phyloP scores from a whole-genome alignment of 2,329 filamentous ascomycete genomes.

The Zopfia rhizophila region DNA sequence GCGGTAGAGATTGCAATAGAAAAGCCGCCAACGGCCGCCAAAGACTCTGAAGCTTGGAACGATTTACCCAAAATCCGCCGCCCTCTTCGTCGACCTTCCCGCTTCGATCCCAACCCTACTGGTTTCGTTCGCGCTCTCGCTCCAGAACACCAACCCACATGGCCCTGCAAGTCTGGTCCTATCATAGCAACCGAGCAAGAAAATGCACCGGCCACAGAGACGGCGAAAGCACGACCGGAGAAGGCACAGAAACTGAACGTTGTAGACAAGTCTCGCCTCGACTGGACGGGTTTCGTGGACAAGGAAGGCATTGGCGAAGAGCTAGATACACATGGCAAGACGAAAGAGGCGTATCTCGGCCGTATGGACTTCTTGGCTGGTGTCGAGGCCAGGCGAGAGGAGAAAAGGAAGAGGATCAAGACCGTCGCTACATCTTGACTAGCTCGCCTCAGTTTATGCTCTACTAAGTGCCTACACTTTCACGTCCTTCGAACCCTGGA shows the following conservation, averaged over 20 bases:
- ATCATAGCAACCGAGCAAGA: slow-evolving; percentile 18
- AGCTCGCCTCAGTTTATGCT: no score
- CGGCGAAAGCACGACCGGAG: slow-evolving; percentile 34
- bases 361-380: slow-evolving; percentile 71
- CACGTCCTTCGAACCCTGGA: no score
- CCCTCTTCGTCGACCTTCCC: slow-evolving; percentile 55
- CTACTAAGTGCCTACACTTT: no score
- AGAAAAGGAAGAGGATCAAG: slow-evolving; percentile 64
- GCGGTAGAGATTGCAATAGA: slow-evolving; percentile 21
- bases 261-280: slow-evolving; percentile 72
- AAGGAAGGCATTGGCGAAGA: slow-evolving; percentile 70
- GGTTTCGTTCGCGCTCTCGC: slow-evolving; percentile 58
- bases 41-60: slow-evolving; percentile 10
- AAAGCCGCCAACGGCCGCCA: neutral
- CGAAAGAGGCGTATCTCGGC: slow-evolving; percentile 69
- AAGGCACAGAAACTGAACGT: slow-evolving; percentile 71
- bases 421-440: slow-evolving; percentile 21
- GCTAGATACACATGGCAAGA: slow-evolving; percentile 69
- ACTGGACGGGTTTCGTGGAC: slow-evolving; percentile 73
- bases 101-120: slow-evolving; percentile 63
- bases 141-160: slow-evolving; percentile 55
- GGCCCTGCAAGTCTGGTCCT: slow-evolving; percentile 41
- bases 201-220: slow-evolving; percentile 27
- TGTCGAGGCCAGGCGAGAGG: slow-evolving; percentile 66
- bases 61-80: slow-evolving; percentile 35